These are phyloP conservation scores for Pezicula carpinea DNA, from an alignment of 2,329 filamentous ascomycete genomes.

Conservation along the genomic window DNA sequence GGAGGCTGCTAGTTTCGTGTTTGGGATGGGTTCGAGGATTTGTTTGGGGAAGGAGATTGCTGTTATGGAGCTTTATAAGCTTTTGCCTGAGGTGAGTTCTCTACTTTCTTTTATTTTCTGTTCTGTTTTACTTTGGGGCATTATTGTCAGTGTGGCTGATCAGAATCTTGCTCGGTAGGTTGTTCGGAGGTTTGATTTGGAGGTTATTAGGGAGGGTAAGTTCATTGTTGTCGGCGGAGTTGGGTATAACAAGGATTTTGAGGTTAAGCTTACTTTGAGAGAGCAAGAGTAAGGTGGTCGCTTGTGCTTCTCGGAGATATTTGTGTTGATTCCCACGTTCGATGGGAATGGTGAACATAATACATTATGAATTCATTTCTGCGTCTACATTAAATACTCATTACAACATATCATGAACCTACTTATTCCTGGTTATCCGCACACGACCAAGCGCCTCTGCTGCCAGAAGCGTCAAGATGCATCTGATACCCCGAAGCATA, in stretches of 20 bases:
- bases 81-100: constrained; percentile 16
- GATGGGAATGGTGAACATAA: too few relatives aligned
- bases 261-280: constrained; percentile 4
- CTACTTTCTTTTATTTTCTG: neutral
- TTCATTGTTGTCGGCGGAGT: constrained; percentile 19
- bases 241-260: constrained; percentile 14
- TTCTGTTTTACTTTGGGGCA: neutral
- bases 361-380: too few relatives aligned
- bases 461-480: neutral
- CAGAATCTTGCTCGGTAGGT: neutral
- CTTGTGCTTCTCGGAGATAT: too few relatives aligned
- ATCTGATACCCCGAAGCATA: constrained; percentile 7
- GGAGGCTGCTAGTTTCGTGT: constrained; percentile 16
- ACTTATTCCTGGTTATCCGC: neutral
- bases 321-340: too few relatives aligned
- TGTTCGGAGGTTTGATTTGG: constrained; percentile 13
- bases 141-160: neutral
- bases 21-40: constrained; percentile 17
- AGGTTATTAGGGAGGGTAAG: constrained; percentile 11
- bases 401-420: neutral
- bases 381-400: too few relatives aligned
- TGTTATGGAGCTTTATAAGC: constrained; percentile 19
- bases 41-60: constrained; percentile 25
- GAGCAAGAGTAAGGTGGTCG: too few relatives aligned
- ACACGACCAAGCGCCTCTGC: neutral